Evolutionary conservation across 495 filamentous ascomycete species (phyloP).

Genomic region (Xylaria venustula): DNA sequence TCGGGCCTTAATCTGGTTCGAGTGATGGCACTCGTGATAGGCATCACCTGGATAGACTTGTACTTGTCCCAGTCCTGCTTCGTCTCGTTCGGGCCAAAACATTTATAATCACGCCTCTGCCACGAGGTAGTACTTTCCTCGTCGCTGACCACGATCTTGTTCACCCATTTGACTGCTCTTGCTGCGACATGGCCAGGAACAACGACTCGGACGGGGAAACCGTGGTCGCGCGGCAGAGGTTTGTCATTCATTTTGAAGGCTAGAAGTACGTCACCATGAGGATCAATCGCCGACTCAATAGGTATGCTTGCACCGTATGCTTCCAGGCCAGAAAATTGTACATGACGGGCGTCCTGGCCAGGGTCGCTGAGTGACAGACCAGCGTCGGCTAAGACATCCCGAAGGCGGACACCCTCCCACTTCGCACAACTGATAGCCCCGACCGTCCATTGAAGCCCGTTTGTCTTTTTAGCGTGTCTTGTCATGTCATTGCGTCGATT

Average conservation of each 20-base stretch:
- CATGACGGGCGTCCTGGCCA: slow-evolving; percentile 44
- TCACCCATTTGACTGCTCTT: slow-evolving; percentile 66
- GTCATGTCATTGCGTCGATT: slow-evolving; percentile 64
- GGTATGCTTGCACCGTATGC: slow-evolving; percentile 62
- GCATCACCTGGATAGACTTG: slow-evolving; percentile 59
- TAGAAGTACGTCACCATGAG: slow-evolving; percentile 57
- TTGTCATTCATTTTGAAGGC: slow-evolving; percentile 61
- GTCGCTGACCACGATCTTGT: slow-evolving; percentile 55
- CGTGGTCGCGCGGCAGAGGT: slow-evolving; percentile 57
- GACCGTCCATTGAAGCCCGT: slow-evolving; percentile 59
- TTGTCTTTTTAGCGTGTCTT: slow-evolving; percentile 48
- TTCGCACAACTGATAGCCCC: slow-evolving; percentile 60
- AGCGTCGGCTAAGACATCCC: slow-evolving; percentile 58
- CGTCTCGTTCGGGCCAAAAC: slow-evolving; percentile 57
- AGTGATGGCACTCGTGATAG: slow-evolving; percentile 55
- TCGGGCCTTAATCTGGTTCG: slow-evolving; percentile 20
- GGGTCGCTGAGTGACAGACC: slow-evolving; percentile 32
- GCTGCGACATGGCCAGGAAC: slow-evolving; percentile 62
- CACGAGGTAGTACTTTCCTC: slow-evolving; percentile 59
- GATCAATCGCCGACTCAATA: slow-evolving; percentile 52
- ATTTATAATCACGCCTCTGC: slow-evolving; percentile 63
- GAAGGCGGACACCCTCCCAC: slow-evolving; percentile 59
- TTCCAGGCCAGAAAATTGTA: slow-evolving; percentile 59
- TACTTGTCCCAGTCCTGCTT: slow-evolving; percentile 56
- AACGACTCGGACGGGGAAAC: slow-evolving; percentile 58